Percentiles rank a stretch among this genome's conserved stretches.
These are phyloP conservation scores for Sanchytrium tribonematis DNA, from an alignment of 371 early-diverging fungal species.

Conservation along the genomic window DNA sequence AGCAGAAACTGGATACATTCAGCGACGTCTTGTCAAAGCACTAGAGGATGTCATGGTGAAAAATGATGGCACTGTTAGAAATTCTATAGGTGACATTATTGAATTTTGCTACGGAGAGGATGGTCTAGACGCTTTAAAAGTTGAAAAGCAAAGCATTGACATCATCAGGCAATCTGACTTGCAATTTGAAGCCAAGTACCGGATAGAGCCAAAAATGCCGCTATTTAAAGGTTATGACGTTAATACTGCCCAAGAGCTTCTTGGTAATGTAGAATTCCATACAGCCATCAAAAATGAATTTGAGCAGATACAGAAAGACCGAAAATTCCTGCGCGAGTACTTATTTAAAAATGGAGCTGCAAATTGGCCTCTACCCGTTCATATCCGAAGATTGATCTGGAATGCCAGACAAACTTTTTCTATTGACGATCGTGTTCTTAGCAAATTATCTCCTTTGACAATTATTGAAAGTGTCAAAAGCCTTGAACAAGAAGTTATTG, in stretches of 20 bases:
- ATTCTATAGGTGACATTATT: slow-evolving; percentile 65
- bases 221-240: not conserved
- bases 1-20: slow-evolving; percentile 98
- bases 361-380: slow-evolving; percentile 67
- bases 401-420: slow-evolving; percentile 71
- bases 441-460: slow-evolving; percentile 56
- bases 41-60: slow-evolving; percentile 93
- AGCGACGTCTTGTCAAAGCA: slow-evolving; percentile 95
- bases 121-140: slow-evolving; percentile 79
- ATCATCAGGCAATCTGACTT: slow-evolving; percentile 32
- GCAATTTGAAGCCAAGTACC: slow-evolving; percentile 44
- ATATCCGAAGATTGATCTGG: slow-evolving; percentile 56
- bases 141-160: slow-evolving; percentile 58
- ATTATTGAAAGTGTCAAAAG: slow-evolving; percentile 38
- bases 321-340: slow-evolving; percentile 33
- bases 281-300: slow-evolving; percentile 74
- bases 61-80: slow-evolving; percentile 93
- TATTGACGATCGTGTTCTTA: slow-evolving; percentile 42
- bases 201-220: slow-evolving; percentile 51
- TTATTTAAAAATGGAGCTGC: slow-evolving; percentile 40
- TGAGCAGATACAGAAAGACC: slow-evolving; percentile 37
- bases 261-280: too few species aligned
- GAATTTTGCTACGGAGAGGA: slow-evolving; percentile 97
- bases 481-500: slow-evolving; percentile 37
- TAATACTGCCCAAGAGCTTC: not conserved